Conservation (phyloP, 257 asterid genomes). For the Linderniella brevidens region DNA sequence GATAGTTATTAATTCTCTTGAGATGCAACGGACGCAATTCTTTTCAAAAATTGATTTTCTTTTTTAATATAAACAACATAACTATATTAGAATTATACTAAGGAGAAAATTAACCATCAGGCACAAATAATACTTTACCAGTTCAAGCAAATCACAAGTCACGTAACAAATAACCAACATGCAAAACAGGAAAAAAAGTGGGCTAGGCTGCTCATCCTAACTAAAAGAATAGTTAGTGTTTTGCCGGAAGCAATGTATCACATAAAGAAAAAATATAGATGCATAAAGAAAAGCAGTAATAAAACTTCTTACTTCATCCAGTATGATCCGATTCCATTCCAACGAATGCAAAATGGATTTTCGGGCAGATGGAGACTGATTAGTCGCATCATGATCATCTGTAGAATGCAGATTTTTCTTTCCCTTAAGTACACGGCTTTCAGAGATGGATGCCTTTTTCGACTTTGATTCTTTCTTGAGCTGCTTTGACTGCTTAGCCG, state of each 20-base stretch:
- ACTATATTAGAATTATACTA: too few relatives aligned
- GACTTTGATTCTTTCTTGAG: conserved; percentile 32
- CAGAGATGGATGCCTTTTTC: conserved; percentile 16
- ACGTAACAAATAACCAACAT: too few relatives aligned
- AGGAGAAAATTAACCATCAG: too few relatives aligned
- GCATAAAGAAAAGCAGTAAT: conserved; percentile 3
- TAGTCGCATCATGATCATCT: conserved; percentile 14
- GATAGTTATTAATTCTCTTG: too few relatives aligned
- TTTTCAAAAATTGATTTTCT: too few relatives aligned
- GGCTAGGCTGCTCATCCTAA: too few relatives aligned
- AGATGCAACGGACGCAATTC: too few relatives aligned
- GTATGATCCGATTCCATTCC: conserved; percentile 66
- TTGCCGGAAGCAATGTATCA: not conserved
- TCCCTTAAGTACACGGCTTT: not conserved
- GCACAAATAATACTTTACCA: too few relatives aligned
- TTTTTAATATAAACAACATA: too few relatives aligned
- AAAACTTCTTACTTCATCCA: conserved; percentile 60
- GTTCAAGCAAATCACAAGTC: too few relatives aligned
- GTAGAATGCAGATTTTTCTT: too few relatives aligned
- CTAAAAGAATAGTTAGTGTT: not conserved
- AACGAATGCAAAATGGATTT: conserved; percentile 65
- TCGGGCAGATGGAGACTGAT: conserved; percentile 18
- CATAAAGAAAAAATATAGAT: not conserved
- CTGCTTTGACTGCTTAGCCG: conserved; percentile 76
- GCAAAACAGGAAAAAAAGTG: too few relatives aligned